These are phyloP conservation scores for Backusella tarrabulga DNA, from an alignment of 192 early-diverging fungal genomes.

Conservation along the genomic window DNA sequence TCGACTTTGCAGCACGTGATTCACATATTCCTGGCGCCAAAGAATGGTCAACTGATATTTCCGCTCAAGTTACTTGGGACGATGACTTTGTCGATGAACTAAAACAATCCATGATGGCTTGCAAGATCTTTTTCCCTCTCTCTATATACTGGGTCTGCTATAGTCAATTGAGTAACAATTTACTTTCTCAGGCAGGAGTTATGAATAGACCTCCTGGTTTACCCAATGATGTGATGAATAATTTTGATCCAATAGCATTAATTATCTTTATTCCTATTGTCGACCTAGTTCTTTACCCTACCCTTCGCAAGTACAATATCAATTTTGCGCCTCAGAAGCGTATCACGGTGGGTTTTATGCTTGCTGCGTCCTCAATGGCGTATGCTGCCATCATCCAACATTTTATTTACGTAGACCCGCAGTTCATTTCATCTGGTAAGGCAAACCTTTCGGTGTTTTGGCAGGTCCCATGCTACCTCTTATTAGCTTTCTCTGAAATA, in stretches of 20 bases:
- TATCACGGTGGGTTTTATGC: slow-evolving; percentile 58
- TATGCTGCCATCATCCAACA: slow-evolving; percentile 60
- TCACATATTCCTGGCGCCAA: not conserved
- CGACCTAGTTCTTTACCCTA: slow-evolving; percentile 54
- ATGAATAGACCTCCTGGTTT: slow-evolving; percentile 48
- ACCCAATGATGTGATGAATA: slow-evolving; percentile 64
- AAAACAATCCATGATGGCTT: slow-evolving; percentile 49
- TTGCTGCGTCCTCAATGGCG: slow-evolving; percentile 55
- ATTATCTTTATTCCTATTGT: slow-evolving; percentile 56
- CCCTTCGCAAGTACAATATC: slow-evolving; percentile 51
- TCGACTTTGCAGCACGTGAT: slow-evolving; percentile 60
- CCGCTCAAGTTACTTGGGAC: slow-evolving; percentile 36
- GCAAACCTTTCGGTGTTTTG: slow-evolving; percentile 48
- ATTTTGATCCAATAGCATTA: slow-evolving; percentile 54
- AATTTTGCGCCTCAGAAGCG: slow-evolving; percentile 52
- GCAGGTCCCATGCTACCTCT: slow-evolving; percentile 56
- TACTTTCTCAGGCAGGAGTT: slow-evolving; percentile 57
- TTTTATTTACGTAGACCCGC: slow-evolving; percentile 54
- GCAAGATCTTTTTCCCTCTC: slow-evolving; percentile 59
- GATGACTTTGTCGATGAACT: slow-evolving; percentile 62
- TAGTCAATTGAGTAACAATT: slow-evolving; percentile 60
- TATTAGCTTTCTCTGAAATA: slow-evolving; percentile 59
- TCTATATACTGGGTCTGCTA: slow-evolving; percentile 67
- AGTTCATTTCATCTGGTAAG: slow-evolving; percentile 32
- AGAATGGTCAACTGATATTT: slow-evolving; percentile 1